Evolutionary conservation across 2,329 filamentous ascomycete genomes (phyloP), one percentile per base, ranked within the genome.

Genomic region (Trichoderma guizhouense): DNA sequence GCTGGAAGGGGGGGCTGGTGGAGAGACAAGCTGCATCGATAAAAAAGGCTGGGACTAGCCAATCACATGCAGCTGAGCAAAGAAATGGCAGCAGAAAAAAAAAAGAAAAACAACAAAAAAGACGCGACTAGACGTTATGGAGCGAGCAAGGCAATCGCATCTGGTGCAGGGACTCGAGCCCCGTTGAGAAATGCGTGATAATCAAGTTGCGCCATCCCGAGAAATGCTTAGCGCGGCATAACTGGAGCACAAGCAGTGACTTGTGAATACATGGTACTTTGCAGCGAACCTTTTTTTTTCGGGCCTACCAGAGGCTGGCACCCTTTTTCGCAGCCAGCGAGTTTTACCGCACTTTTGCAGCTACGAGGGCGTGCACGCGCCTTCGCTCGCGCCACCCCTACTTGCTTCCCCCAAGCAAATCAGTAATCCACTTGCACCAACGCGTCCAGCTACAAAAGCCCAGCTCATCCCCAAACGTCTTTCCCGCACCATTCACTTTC

Each of bases 361-460:
- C 36, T 34, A 7, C 15, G 34, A 32, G 58, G 55, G 70, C 51
- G 71, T 72, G 71, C 71, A 72, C 71, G 71, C 71, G 71, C 71
- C 68, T 72, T 73, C 71, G 71, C 71, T 73, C 72, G 74, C 72
- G 72, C 72, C 74, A 69, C 75, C 67, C 71, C 71, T 72, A 73
- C 75, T 73, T 72, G 73, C 75, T 74, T 21, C 43, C 43, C 47
- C 79, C 88, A 89, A 53, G 67, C 64, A 67, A 72, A 72, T 90
- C 88, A 89, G 88, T 87, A 89, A 86, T 81, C 81, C 82, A 82
- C 82, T 83, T 82, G 80, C 79, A 80, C 80, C 80, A 75, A 82
- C 85, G 84, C 86, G 84, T 85, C 82, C 85, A 87, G 84, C 85
- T 89, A 90, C 87, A 89, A 88, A 89, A 88, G 82, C 82, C 82